phyloP scores from a whole-genome alignment of 2,329 filamentous ascomycete species.

The Colletotrichum noveboracense region DNA sequence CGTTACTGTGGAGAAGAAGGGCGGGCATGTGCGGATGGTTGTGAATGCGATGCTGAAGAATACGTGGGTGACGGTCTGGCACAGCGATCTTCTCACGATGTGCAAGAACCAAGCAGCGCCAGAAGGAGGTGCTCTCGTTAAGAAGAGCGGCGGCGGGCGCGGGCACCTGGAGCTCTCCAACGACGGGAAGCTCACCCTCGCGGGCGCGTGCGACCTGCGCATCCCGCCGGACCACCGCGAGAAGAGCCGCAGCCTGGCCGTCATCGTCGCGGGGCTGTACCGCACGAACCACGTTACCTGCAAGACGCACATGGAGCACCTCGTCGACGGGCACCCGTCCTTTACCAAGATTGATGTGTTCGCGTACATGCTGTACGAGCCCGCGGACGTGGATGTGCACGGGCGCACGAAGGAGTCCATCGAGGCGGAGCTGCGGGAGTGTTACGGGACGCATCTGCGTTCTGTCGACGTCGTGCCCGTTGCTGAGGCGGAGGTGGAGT shows the following conservation, averaged over 20 bases:
- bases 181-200: conserved; percentile 7
- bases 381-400: not conserved
- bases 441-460: conserved; percentile 15
- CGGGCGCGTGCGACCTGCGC: conserved; percentile 19
- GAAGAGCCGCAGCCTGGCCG: conserved; percentile 15
- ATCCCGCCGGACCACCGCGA: conserved; percentile 6
- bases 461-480: not conserved
- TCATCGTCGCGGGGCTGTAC: conserved; percentile 21
- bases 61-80: conserved; percentile 17
- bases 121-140: not conserved
- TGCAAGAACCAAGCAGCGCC: not conserved
- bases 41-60: conserved; percentile 9
- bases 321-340: not conserved
- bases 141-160: not conserved
- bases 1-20: not conserved
- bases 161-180: conserved; percentile 17
- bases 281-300: conserved; percentile 6
- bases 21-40: not conserved
- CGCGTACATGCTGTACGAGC: conserved; percentile 15
- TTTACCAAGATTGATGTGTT: conserved; percentile 21
- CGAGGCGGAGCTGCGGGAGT: conserved; percentile 8
- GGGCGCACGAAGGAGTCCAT: not conserved
- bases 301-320: conserved; percentile 10
- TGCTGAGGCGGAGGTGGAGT: not conserved
- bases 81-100: conserved; percentile 16